Base-by-base conservation (phyloP, 1,139 yeast genomes). In the Candida sp. region DNA sequence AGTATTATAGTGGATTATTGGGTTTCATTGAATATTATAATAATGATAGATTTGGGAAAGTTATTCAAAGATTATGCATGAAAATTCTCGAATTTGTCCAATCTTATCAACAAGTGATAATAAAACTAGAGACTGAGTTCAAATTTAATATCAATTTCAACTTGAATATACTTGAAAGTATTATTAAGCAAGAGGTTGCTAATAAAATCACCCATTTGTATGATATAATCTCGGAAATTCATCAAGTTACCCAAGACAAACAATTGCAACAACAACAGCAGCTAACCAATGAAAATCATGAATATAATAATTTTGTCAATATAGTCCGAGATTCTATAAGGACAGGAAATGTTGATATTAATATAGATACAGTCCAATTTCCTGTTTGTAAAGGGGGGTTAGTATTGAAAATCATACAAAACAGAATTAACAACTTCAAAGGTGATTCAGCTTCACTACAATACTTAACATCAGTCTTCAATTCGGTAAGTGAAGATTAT, bases 31-130 rank as follows among this genome's bases (percentile, higher is more conserved):
- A 82, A 50, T 50, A 69, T 42, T 87, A 85, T 63, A 66, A 84
- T 56, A 65, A 69, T 43, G 63, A 72, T 12, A 56, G 61, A 22
- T 82, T 78, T 56, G 99, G 99, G 0, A 75, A 77, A 43, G 84
- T 87, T 1, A 74, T 87, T 41, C 96, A 91, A 53, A 77, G 87
- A 4, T 66, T 93, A 25, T 87, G 95, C 49, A 73, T 68, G 43
- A 79, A 81, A 38, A 68, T 90, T 4, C 63, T 81, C 33, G 63
- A 65, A 11, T 72, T 82, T 45, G 59, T 86, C 44, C 61, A 66
- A 29, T 55, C 56, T 22, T 81, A 77, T 48, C 83, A 82, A 51
- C 51, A 68, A 27, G 54, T 79, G 15, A 60, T 87, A 2, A 69
- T 78, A 5, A 64, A 68, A 7, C 59, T 86, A 21, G 95, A 87